These are phyloP conservation scores for Volutella citrinella DNA, from an alignment of 2,329 filamentous ascomycete species.

Conservation along the genomic window DNA sequence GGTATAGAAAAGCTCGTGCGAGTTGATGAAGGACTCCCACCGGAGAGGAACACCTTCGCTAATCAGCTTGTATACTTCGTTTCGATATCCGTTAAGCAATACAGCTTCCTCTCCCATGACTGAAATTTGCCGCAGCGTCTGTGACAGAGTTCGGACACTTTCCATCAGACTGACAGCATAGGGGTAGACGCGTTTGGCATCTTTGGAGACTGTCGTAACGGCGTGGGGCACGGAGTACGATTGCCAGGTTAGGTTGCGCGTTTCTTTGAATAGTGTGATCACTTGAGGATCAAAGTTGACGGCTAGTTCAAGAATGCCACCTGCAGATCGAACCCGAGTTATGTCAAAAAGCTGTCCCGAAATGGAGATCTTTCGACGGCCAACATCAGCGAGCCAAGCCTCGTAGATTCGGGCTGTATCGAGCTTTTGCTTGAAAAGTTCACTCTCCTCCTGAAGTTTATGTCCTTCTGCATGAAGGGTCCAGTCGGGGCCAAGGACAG, in stretches of 20 bases:
- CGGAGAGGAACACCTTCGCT: slow-evolving; percentile 83
- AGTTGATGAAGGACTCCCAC: slow-evolving; percentile 98
- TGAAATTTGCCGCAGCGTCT: slow-evolving; percentile 80
- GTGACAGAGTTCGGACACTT: slow-evolving; percentile 88
- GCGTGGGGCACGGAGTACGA: slow-evolving; percentile 92
- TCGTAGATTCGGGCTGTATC: slow-evolving; percentile 93
- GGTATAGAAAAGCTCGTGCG: slow-evolving; percentile 79
- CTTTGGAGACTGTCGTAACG: slow-evolving; percentile 93
- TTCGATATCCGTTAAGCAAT: slow-evolving; percentile 85
- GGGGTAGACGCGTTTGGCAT: slow-evolving; percentile 97
- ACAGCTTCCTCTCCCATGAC: slow-evolving; percentile 86
- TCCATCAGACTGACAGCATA: slow-evolving; percentile 99
- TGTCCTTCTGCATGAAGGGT: slow-evolving; percentile 91
- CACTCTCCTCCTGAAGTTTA: slow-evolving; percentile 87
- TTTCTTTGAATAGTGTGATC: slow-evolving; percentile 98
- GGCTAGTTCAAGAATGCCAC: slow-evolving; percentile 80
- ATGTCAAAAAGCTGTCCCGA: slow-evolving; percentile 91
- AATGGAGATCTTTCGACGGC: slow-evolving; percentile 84
- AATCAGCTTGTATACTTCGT: slow-evolving; percentile 81
- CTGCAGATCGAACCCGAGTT: slow-evolving; percentile 81
- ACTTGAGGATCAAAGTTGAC: slow-evolving; percentile 98
- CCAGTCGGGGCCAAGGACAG: slow-evolving; percentile 94
- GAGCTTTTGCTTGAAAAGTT: slow-evolving; percentile 92
- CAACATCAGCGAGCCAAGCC: slow-evolving; percentile 89
- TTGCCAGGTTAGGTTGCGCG: slow-evolving; percentile 91